These are phyloP conservation scores for Rubia occidens DNA, from an alignment of 305 asterid species.

Conservation along the genomic window DNA sequence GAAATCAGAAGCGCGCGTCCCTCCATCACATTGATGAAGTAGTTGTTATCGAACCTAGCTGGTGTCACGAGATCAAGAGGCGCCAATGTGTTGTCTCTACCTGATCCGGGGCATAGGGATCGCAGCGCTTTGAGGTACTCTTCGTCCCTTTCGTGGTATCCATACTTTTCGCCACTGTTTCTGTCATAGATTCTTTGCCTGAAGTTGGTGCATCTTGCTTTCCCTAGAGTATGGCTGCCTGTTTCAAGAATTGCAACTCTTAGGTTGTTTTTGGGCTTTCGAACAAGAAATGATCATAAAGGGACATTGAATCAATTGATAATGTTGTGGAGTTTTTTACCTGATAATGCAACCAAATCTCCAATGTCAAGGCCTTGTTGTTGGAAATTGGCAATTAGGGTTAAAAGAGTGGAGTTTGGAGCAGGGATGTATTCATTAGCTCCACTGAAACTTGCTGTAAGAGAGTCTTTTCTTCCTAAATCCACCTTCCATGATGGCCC, in stretches of 20 bases:
- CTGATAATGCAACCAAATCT: slow-evolving; percentile 32
- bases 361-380: slow-evolving; percentile 25
- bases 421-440: slow-evolving; percentile 27
- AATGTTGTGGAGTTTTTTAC: slow-evolving; percentile 8
- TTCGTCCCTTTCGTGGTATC: slow-evolving; percentile 16
- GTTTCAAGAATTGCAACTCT: background rate
- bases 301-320: background rate
- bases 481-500: slow-evolving; percentile 30
- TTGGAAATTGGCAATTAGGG: slow-evolving; percentile 23
- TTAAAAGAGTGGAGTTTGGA: slow-evolving; percentile 23
- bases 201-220: slow-evolving; percentile 30
- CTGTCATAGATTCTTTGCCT: slow-evolving; percentile 23
- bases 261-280: background rate
- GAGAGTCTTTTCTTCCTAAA: slow-evolving; percentile 30
- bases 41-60: slow-evolving; percentile 25
- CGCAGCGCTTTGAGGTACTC: slow-evolving; percentile 16
- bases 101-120: slow-evolving; percentile 25
- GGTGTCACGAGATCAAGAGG: slow-evolving; percentile 26
- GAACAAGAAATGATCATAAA: background rate
- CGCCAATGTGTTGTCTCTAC: slow-evolving; percentile 22
- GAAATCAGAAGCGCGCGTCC: slow-evolving; percentile 30
- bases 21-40: slow-evolving; percentile 20
- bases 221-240: slow-evolving; percentile 35
- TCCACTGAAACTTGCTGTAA: slow-evolving; percentile 26
- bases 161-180: slow-evolving; percentile 12